phyloP scores from a whole-genome alignment of 2,329 filamentous ascomycete species.

The Aureobasidium sp. region DNA sequence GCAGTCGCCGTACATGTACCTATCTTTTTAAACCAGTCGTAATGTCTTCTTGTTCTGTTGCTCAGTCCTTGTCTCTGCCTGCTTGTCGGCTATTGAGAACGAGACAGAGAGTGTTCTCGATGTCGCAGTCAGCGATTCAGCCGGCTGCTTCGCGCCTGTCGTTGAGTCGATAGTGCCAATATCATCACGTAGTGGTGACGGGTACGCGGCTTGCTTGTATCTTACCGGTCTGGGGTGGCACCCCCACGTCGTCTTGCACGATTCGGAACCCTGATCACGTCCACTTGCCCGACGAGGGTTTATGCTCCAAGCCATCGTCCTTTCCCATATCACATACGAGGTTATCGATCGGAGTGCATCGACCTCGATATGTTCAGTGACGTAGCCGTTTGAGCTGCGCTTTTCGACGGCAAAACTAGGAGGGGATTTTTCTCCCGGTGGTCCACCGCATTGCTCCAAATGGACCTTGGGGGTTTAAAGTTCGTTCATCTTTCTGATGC shows the following conservation, averaged over 20 bases:
- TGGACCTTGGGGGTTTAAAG: neutral
- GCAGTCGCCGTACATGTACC: neutral
- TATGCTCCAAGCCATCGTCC: neutral
- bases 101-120: neutral
- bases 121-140: neutral
- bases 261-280: neutral
- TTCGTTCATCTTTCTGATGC: neutral
- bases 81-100: neutral
- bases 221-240: neutral
- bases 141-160: neutral
- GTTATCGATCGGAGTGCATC: neutral
- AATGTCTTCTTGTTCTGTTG: neutral
- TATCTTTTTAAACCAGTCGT: neutral
- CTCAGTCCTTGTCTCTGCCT: neutral
- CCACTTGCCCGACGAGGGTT: neutral
- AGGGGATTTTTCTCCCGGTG: neutral
- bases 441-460: neutral
- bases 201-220: neutral
- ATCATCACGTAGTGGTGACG: neutral
- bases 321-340: neutral
- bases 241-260: slow-evolving; percentile 1
- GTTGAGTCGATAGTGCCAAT: neutral
- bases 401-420: slow-evolving; percentile 1
- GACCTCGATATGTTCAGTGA: neutral
- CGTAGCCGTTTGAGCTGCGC: neutral